Evolutionary conservation across 805 yeast species (phyloP), one percentile per base, ranked within the genome.

Genomic region (Candida bentonensis): DNA sequence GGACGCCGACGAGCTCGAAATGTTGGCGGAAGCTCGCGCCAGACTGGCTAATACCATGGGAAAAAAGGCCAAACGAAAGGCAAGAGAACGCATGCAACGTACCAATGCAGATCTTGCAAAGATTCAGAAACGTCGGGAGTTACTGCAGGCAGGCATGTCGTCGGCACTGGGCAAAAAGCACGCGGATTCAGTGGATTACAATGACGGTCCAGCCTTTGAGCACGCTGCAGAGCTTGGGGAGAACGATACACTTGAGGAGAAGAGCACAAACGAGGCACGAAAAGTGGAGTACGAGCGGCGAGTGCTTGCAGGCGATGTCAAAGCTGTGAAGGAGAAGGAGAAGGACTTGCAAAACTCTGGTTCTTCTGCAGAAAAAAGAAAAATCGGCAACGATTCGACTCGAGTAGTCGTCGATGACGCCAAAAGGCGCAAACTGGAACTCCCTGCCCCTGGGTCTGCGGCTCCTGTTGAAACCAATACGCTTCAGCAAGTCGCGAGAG

Each of bases 21-120:
- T 88, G 96, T 61, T 88, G 4, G 76, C 85, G n/a, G 98, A 92
- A 58, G 98, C 98, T 0, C 73, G 81, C 41, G 95, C 96, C 1
- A 73, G 98, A 52, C 65, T 89, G 50, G 84, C 94, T 11, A 88
- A 86, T 54, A 87, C 96, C 0, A 86, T 82, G 59, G 98, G 97
- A 47, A 87, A 88, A 52, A 89, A 89, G 61, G 96, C 96, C 0
- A 84, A 88, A 47, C 64, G 97, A 47, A 86, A 88, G 57, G 84
- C 80, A 2, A 68, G 96, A 46, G 97, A 89, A 58, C 66, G 92
- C 42, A 71, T 83, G 73, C 64, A 86, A 40, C 83, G 79, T 42
- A 94, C 87, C 55, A 82, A 85, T 47, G 72, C 77, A 52, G 64
- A 94, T 25, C 68, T 86, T 21, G 83, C 95, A 0, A 64, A 79